These are phyloP conservation scores for Phlegmacium glaucopus DNA, from an alignment of 768 basidiomycete species.

Conservation along the genomic window DNA sequence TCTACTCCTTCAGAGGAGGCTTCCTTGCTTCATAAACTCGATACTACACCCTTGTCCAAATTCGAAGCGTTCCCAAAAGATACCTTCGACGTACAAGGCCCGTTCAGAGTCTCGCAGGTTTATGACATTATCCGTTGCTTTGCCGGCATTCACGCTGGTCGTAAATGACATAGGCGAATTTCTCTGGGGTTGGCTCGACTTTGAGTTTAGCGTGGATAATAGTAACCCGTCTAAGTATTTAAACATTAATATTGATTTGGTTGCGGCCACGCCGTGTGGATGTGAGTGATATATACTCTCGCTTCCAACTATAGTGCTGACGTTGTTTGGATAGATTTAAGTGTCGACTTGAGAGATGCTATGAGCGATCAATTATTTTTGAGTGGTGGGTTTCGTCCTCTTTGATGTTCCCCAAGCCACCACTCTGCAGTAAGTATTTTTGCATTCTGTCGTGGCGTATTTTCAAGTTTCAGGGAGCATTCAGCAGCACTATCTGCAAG, in stretches of 20 bases:
- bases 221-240: slow-evolving; percentile 55
- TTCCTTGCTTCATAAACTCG: slow-evolving; percentile 62
- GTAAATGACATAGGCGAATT: slow-evolving; percentile 90
- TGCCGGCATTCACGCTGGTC: no score
- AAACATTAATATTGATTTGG: slow-evolving; percentile 88
- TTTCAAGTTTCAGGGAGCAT: slow-evolving; percentile 46
- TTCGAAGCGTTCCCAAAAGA: slow-evolving; percentile 90
- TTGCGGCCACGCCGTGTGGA: slow-evolving; percentile 89
- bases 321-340: slow-evolving; percentile 59
- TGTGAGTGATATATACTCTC: slow-evolving; percentile 56
- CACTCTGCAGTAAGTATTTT: slow-evolving; percentile 48
- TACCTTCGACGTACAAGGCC: slow-evolving; percentile 67
- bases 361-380: slow-evolving; percentile 91
- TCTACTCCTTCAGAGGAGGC: no score
- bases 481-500: slow-evolving; percentile 61
- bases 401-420: slow-evolving; percentile 86
- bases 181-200: slow-evolving; percentile 91
- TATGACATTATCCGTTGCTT: no score
- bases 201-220: slow-evolving; percentile 85
- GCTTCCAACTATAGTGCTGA: slow-evolving; percentile 5
- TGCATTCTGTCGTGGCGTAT: not conserved
- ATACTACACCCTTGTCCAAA: slow-evolving; percentile 61
- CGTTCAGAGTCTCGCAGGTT: slow-evolving; percentile 73
- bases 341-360: slow-evolving; percentile 87
- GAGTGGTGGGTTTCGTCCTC: slow-evolving; percentile 67